A percentile compares a stretch with the other conserved stretches of the same genome.
Conservation (phyloP, 1,284 basidiomycete genomes). For the Ganoderma multipileum region DNA sequence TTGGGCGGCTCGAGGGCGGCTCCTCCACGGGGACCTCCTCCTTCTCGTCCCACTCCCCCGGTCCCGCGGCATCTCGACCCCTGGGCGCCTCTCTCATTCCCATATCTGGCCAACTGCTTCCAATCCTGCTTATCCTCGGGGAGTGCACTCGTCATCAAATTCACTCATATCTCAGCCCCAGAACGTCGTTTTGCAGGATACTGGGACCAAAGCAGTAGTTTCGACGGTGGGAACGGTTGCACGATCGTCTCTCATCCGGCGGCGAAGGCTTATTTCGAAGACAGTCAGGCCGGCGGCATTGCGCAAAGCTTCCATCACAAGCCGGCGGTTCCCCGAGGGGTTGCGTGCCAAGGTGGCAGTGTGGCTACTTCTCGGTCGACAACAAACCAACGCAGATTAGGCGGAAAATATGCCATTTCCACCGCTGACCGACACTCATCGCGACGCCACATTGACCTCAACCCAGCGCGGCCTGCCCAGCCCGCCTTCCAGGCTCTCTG, state of each 20-base stretch:
- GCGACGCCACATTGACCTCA: background rate
- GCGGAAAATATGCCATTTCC: background rate
- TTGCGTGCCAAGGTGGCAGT: conserved; percentile 16
- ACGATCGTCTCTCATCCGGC: background rate
- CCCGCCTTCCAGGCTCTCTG: background rate
- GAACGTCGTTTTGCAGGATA: background rate
- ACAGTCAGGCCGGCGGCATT: conserved; percentile 17
- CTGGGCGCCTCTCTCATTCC: background rate
- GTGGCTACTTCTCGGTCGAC: conserved; percentile 6
- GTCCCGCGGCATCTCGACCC: conserved; percentile 17
- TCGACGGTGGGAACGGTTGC: background rate
- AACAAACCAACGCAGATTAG: background rate
- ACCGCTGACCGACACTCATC: background rate
- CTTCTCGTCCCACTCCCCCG: conserved; percentile 11
- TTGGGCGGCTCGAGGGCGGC: conserved; percentile 4
- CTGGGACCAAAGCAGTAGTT: background rate
- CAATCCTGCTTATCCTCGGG: background rate
- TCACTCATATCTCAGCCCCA: background rate
- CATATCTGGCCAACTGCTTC: background rate
- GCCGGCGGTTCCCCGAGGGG: conserved; percentile 19
- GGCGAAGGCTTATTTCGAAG: conserved; percentile 3
- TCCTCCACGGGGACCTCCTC: background rate
- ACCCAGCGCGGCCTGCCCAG: background rate
- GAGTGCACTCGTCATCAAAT: background rate
- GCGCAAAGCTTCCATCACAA: background rate